Percentiles rank a stretch among this genome's conserved stretches.
phyloP scores from a whole-genome alignment of 768 basidiomycete species.

The Russula vinacea region DNA sequence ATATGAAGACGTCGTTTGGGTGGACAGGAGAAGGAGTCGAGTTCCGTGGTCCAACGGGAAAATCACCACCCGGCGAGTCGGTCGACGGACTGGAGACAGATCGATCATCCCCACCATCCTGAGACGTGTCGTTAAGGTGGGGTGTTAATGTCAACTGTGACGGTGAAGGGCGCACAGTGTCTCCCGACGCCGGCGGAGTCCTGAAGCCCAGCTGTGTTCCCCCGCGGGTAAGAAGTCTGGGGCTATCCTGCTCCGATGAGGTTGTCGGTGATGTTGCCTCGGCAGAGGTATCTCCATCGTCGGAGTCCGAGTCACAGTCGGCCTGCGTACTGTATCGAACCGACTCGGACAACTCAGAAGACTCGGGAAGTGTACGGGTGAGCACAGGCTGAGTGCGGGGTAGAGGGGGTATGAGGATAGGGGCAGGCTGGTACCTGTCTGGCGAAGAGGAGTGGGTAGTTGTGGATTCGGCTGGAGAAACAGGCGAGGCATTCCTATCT shows the following conservation, averaged over 20 bases:
- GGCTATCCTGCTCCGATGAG: constrained; percentile 22
- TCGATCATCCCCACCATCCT: constrained; percentile 23
- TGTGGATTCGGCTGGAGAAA: constrained; percentile 20
- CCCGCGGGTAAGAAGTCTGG: constrained; percentile 6
- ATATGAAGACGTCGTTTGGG: constrained; percentile 27
- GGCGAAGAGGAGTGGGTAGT: constrained; percentile 21
- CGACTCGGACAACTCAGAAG: constrained; percentile 14
- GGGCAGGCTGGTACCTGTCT: constrained; percentile 19
- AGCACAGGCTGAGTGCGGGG: constrained; percentile 25
- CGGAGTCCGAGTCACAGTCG: constrained; percentile 29
- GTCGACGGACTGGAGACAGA: constrained; percentile 23
- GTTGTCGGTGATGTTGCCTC: constrained; percentile 21
- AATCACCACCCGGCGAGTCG: constrained; percentile 21
- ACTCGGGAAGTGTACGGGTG: constrained; percentile 10
- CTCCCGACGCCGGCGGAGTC: constrained; percentile 9
- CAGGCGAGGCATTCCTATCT: constrained; percentile 16
- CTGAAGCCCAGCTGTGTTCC: neutral
- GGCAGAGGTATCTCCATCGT: constrained; percentile 27
- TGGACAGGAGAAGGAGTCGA: constrained; percentile 20
- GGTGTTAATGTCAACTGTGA: constrained; percentile 27
- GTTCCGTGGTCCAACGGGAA: constrained; percentile 1
- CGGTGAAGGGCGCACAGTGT: constrained; percentile 19
- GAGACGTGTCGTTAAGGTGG: neutral
- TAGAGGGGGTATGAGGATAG: constrained; percentile 28
- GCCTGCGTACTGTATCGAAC: constrained; percentile 30